phyloP scores from a whole-genome alignment of 192 early-diverging fungal genomes.

The Coemansia sp. region DNA sequence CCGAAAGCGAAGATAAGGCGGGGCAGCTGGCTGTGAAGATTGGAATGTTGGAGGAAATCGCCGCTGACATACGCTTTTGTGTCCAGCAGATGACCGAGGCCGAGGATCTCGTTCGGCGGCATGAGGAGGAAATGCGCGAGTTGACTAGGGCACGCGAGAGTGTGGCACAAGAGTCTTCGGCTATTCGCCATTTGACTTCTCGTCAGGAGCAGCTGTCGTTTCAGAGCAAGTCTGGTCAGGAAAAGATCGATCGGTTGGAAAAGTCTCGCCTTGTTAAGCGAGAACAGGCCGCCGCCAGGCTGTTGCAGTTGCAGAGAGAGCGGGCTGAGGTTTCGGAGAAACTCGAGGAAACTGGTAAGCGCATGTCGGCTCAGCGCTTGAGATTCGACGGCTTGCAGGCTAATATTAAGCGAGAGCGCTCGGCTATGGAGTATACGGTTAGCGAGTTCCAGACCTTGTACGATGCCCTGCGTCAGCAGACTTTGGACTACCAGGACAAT shows the following conservation, averaged over 20 bases:
- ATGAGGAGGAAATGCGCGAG: constrained; percentile 49
- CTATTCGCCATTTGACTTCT: constrained; percentile 29
- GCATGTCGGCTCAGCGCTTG: constrained; percentile 34
- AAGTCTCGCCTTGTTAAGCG: constrained; percentile 34
- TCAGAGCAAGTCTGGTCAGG: constrained; percentile 42
- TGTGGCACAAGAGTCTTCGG: constrained; percentile 15
- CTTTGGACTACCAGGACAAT: constrained; percentile 46
- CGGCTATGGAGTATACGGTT: constrained; percentile 30
- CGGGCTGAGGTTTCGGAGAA: constrained; percentile 21
- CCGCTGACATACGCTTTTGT: constrained; percentile 57
- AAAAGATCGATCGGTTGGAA: constrained; percentile 50
- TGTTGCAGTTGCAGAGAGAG: constrained; percentile 38
- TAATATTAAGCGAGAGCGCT: constrained; percentile 28
- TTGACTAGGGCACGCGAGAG: constrained; percentile 25
- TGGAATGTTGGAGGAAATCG: constrained; percentile 57
- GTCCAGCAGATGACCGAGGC: constrained; percentile 66
- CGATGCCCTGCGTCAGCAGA: constrained; percentile 45
- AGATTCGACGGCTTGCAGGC: constrained; percentile 34
- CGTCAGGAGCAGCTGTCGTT: constrained; percentile 48
- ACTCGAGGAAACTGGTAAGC: constrained; percentile 30
- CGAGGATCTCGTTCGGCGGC: constrained; percentile 54
- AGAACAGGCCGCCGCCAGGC: constrained; percentile 19
- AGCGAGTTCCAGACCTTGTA: constrained; percentile 42
- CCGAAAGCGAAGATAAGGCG: constrained; percentile 51
- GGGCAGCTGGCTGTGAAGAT: constrained; percentile 59